Evolutionary conservation across 2,329 filamentous ascomycete genomes (phyloP).

Genomic region (Aspergillus nomiae): DNA sequence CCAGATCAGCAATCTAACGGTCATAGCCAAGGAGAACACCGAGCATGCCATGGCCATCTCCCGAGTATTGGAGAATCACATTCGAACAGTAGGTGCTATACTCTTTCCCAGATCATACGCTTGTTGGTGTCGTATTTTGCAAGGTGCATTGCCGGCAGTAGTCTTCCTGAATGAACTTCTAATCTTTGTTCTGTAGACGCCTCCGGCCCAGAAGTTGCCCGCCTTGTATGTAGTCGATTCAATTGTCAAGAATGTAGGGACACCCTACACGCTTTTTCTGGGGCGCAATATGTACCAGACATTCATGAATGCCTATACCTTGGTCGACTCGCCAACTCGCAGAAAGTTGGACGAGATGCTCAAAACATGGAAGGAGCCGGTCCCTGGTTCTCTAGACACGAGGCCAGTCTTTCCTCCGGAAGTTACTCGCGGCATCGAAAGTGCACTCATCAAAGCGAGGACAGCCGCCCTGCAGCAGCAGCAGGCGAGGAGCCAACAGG

Average conservation of each 20-base stretch:
- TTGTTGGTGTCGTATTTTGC: slow-evolving; percentile 16
- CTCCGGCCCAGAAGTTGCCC: slow-evolving; percentile 85
- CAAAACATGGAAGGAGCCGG: slow-evolving; percentile 96
- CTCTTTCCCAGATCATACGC: slow-evolving; percentile 15
- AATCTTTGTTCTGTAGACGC: slow-evolving; percentile 62
- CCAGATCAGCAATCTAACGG: slow-evolving; percentile 95
- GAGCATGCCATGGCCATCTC: slow-evolving; percentile 94
- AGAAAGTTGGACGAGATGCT: slow-evolving; percentile 96
- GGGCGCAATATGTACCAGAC: slow-evolving; percentile 88
- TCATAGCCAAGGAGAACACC: slow-evolving; percentile 96
- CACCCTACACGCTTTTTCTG: slow-evolving; percentile 94
- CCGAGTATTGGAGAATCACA: slow-evolving; percentile 85
- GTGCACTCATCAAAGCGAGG: slow-evolving; percentile 82
- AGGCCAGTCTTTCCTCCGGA: slow-evolving; percentile 88
- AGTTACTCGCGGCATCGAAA: slow-evolving; percentile 87
- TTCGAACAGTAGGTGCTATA: slow-evolving; percentile 77
- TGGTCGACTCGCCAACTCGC: slow-evolving; percentile 79
- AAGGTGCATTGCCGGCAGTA: slow-evolving; percentile 20
- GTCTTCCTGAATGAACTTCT: slow-evolving; percentile 32
- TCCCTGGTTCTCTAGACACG: slow-evolving; percentile 90
- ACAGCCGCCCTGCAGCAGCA: slow-evolving; percentile 56
- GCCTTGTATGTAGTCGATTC: slow-evolving; percentile 98
- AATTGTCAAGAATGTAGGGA: slow-evolving; percentile 97
- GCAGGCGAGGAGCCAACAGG: slow-evolving; percentile 56
- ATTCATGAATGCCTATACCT: slow-evolving; percentile 94